Percentiles rank a stretch among this genome's conserved stretches.
phyloP scores from a whole-genome alignment of 768 basidiomycete species.

The Collybiopsis luxurians region DNA sequence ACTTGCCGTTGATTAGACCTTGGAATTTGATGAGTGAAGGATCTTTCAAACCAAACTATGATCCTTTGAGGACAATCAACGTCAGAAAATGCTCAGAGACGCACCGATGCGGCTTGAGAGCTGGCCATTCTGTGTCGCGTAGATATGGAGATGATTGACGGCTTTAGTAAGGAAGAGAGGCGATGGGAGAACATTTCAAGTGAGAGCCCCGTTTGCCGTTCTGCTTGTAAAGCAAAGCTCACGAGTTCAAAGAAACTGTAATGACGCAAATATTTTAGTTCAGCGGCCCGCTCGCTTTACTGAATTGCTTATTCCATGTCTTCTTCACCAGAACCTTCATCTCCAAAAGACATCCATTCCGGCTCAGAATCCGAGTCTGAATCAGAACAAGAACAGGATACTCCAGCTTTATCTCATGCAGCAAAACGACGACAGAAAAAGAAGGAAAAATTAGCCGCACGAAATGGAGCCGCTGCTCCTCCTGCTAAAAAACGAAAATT shows the following conservation, averaged over 20 bases:
- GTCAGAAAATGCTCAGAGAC: not conserved
- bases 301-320: not conserved
- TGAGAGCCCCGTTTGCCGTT: too few relatives aligned
- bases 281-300: too few relatives aligned
- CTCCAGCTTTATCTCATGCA: constrained; percentile 69
- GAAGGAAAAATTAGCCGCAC: constrained; percentile 26
- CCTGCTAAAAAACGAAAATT: constrained; percentile 4
- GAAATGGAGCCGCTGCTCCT: constrained; percentile 18
- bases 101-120: constrained; percentile 35
- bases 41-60: constrained; percentile 77
- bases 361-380: constrained; percentile 17
- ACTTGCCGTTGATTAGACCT: constrained; percentile 81
- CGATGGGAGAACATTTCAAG: not conserved
- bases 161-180: not conserved
- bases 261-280: too few relatives aligned
- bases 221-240: too few relatives aligned
- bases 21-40: constrained; percentile 69
- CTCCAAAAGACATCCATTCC: too few relatives aligned
- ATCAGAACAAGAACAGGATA: constrained; percentile 26
- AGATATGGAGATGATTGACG: not conserved
- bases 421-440: constrained; percentile 66
- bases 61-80: not conserved
- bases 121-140: constrained; percentile 51
- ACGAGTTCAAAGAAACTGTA: too few relatives aligned
- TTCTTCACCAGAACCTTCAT: too few relatives aligned